Conservation (phyloP, 352 stramenopile species). For the Phytopythium montanum region DNA sequence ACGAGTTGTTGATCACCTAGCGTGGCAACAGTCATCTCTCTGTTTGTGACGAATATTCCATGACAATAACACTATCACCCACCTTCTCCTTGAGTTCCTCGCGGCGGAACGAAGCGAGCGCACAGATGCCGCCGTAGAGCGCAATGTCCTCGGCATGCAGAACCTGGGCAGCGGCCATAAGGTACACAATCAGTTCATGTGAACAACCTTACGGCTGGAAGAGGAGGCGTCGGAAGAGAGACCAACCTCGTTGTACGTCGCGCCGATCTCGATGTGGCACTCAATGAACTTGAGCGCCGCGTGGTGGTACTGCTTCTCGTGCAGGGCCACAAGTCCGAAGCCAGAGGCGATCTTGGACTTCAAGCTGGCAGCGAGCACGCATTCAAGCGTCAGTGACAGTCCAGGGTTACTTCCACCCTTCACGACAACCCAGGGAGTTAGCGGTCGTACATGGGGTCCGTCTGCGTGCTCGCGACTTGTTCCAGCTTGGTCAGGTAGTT, state of each 20-base stretch:
- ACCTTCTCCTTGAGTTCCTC: slow-evolving; percentile 79
- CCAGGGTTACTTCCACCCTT: no score
- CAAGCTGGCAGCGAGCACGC: slow-evolving; percentile 27
- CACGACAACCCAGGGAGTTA: no score
- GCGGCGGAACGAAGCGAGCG: slow-evolving; percentile 80
- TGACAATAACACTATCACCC: no score
- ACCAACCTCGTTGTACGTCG: slow-evolving; percentile 73
- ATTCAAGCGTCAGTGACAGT: slow-evolving; percentile 1
- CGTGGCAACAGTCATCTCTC: no score
- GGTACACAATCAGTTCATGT: no score
- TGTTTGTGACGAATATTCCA: no score
- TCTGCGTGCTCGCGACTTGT: slow-evolving; percentile 65
- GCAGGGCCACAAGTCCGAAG: slow-evolving; percentile 75
- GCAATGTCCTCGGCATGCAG: slow-evolving; percentile 86
- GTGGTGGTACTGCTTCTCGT: slow-evolving; percentile 78
- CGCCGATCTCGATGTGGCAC: slow-evolving; percentile 74
- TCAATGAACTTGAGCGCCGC: slow-evolving; percentile 80
- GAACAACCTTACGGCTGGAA: not conserved
- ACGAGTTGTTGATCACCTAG: slow-evolving; percentile 83
- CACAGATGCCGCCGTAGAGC: slow-evolving; percentile 82
- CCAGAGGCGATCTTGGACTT: slow-evolving; percentile 80
- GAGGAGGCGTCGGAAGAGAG: not conserved
- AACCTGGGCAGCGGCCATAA: slow-evolving; percentile 14
- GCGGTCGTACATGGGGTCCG: slow-evolving; percentile 52
- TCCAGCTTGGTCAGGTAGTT: slow-evolving; percentile 89